Conservation (phyloP, 768 basidiomycete genomes). For the Auricularia auricula-judae region DNA sequence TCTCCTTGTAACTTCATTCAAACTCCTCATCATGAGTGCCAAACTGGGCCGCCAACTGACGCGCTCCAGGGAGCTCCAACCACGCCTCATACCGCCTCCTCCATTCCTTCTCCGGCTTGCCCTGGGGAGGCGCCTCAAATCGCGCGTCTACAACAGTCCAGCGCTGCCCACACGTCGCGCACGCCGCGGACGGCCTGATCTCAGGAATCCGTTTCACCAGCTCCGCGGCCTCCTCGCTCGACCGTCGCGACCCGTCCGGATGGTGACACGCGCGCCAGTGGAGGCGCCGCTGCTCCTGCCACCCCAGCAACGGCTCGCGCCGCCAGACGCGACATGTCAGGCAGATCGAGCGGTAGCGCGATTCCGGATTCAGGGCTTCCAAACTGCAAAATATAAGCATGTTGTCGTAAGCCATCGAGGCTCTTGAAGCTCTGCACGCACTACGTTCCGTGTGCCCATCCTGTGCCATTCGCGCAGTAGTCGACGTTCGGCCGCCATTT, state of each 20-base stretch:
- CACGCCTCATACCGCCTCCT: neutral
- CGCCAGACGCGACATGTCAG: neutral
- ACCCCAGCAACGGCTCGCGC: neutral
- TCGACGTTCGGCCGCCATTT: neutral
- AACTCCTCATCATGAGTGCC: no score
- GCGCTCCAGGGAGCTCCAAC: neutral
- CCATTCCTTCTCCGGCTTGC: neutral
- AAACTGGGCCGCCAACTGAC: no score
- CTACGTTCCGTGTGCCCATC: neutral
- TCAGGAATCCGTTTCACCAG: neutral
- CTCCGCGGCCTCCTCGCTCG: neutral
- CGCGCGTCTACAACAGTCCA: neutral
- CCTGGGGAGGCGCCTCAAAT: neutral
- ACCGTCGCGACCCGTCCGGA: neutral
- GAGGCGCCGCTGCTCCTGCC: neutral
- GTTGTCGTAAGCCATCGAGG: no score
- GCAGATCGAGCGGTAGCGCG: neutral
- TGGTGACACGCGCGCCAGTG: neutral
- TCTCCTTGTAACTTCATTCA: no score
- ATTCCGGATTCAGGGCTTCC: neutral
- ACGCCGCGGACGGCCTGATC: neutral
- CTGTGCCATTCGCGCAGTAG: neutral
- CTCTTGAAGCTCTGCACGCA: neutral
- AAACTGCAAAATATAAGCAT: neutral
- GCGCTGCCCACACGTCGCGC: neutral